Percentiles rank a stretch among this genome's conserved stretches.
These are phyloP conservation scores for Magnaporthales sp. DNA, from an alignment of 2,329 filamentous ascomycete genomes.

Conservation along the genomic window DNA sequence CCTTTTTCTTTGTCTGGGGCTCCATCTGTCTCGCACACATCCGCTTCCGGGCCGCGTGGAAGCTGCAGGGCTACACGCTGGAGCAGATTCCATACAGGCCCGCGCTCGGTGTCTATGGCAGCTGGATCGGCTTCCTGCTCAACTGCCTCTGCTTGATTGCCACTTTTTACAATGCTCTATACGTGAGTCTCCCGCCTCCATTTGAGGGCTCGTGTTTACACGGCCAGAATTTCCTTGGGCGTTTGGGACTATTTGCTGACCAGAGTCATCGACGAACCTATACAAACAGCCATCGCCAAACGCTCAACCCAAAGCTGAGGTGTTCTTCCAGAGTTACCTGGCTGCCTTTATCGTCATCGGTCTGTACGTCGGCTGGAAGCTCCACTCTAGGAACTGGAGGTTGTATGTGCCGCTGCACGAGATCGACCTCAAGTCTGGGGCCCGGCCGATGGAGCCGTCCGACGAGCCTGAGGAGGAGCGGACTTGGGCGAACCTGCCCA, in stretches of 20 bases:
- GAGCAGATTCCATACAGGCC: slow-evolving; percentile 39
- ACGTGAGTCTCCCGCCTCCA: slow-evolving; percentile 22
- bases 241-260: not conserved
- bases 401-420: slow-evolving; percentile 46
- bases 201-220: no score
- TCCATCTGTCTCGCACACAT: slow-evolving; percentile 58
- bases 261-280: slow-evolving; percentile 21
- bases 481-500: slow-evolving; percentile 26
- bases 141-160: slow-evolving; percentile 61
- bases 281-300: slow-evolving; percentile 21
- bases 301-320: slow-evolving; percentile 26
- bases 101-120: slow-evolving; percentile 53
- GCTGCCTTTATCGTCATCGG: slow-evolving; percentile 43
- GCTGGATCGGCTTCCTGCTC: slow-evolving; percentile 58
- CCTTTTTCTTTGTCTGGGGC: slow-evolving; percentile 69
- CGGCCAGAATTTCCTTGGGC: not conserved
- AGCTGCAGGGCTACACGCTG: slow-evolving; percentile 43
- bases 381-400: slow-evolving; percentile 44
- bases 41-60: slow-evolving; percentile 55
- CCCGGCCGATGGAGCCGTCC: slow-evolving; percentile 44
- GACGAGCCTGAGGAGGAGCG: slow-evolving; percentile 22
- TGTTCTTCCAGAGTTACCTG: slow-evolving; percentile 53
- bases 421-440: slow-evolving; percentile 54
- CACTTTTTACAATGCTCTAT: slow-evolving; percentile 63
- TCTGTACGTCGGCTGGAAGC: slow-evolving; percentile 59